Base-by-base conservation (phyloP, 2,329 filamentous ascomycete species). In the Arthrobotrys conoides region DNA sequence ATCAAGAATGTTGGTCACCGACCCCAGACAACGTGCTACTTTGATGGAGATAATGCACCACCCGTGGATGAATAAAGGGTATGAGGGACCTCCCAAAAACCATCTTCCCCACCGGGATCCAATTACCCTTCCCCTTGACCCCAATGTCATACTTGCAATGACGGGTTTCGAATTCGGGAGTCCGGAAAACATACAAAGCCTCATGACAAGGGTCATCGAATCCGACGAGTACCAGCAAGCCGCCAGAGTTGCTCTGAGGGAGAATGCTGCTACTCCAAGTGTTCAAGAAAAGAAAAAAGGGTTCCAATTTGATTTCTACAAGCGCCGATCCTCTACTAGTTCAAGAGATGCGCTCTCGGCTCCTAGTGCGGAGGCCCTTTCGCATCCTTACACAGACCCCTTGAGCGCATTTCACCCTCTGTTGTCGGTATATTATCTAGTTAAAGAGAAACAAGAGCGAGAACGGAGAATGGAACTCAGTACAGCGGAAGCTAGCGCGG, bases 81-180 rank as follows among this genome's bases (percentile, higher is more conserved):
- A 99, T 84, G 92, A 88, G 82, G 90, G 89, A 1, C 90, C 94
- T 8, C 94, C 94, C 0, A 96, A 98, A 79, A 99, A 97, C 82
- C 93, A 92, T 80, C 87, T 99, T 1, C 94, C 94, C 2, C 85
- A 87, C 36, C 91, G 96, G 61, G 95, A 97, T 82, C 93, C 96
- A 1, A 85, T 98, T n/a, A 89, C 92, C 44, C 86, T 96, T 14
- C 94, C 95, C 5, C 86, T 99, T 9, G 95, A 98, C 83, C 87
- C 89, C 0, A 91, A 92, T 51, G 91, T 98, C 3, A 89, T 99
- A 71, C 90, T 93, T 61, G 94, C 93, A 81, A 99, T 99, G 96
- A 96, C 94, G 24, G 96, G 96, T 1, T 99, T 99, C 84, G 97
- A 98, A 84, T 99, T 98, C 86, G 96, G 96, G 0, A 89, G 93